Evolutionary conservation across 331 rosid species (phyloP).

Genomic region (Arachis monticola): DNA sequence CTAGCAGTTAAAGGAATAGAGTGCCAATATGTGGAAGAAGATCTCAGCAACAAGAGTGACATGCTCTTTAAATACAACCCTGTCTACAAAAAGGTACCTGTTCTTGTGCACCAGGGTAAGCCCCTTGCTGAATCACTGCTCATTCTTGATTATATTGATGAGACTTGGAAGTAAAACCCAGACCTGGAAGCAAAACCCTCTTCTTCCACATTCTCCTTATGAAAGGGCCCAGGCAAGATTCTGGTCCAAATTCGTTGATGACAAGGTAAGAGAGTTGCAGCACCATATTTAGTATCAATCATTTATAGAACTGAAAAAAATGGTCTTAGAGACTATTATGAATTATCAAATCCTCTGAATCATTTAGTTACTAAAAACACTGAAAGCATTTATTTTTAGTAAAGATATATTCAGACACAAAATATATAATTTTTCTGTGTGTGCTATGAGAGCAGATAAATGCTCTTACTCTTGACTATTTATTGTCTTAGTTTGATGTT

Average conservation of each 20-base stretch:
- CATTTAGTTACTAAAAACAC: too few species aligned
- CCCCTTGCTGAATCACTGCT: constrained; percentile 53
- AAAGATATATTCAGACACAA: too few species aligned
- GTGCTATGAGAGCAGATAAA: too few species aligned
- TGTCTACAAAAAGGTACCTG: constrained; percentile 49
- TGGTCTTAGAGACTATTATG: background rate
- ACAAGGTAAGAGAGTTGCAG: constrained; percentile 38
- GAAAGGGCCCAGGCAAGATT: constrained; percentile 52
- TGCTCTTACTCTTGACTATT: too few species aligned
- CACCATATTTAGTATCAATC: too few species aligned
- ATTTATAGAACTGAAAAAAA: too few species aligned
- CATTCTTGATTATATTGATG: constrained; percentile 51
- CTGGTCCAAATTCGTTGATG: constrained; percentile 54
- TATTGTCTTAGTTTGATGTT: too few species aligned
- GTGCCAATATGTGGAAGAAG: constrained; percentile 50
- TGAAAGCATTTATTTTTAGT: too few species aligned
- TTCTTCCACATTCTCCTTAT: constrained; percentile 51
- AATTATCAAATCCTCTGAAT: too few species aligned
- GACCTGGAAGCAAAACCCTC: constrained; percentile 46
- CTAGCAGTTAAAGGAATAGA: constrained; percentile 50
- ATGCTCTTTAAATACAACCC: constrained; percentile 56
- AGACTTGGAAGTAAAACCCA: constrained; percentile 6
- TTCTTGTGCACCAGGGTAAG: constrained; percentile 52
- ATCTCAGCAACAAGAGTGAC: constrained; percentile 48
- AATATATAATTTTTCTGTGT: too few species aligned